phyloP scores from a whole-genome alignment of 805 yeast species.

The Komagataella pastoris region DNA sequence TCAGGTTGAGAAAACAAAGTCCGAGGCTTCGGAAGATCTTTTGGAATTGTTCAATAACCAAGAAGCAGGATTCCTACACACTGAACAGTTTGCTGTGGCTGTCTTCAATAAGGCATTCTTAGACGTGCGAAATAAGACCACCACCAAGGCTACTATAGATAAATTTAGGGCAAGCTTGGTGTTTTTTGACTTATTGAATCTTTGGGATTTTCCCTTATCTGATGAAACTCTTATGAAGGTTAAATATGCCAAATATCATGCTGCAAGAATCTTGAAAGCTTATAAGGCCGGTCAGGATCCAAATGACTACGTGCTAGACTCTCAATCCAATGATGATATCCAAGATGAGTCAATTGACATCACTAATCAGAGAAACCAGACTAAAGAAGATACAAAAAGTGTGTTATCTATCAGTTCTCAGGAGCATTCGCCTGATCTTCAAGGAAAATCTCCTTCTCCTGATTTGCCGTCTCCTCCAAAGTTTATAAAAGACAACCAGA shows the following conservation, averaged over 20 bases:
- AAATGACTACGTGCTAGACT: slow-evolving; percentile 20
- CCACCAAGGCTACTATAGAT: slow-evolving; percentile 31
- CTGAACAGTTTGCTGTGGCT: slow-evolving; percentile 41
- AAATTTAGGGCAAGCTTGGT: slow-evolving; percentile 40
- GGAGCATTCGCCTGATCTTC: background rate
- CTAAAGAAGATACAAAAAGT: background rate
- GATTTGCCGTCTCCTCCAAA: slow-evolving; percentile 1
- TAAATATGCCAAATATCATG: slow-evolving; percentile 52
- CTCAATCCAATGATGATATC: background rate
- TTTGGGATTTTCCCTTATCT: slow-evolving; percentile 24
- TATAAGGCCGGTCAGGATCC: slow-evolving; percentile 40
- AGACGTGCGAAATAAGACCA: slow-evolving; percentile 30
- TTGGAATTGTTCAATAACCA: slow-evolving; percentile 44
- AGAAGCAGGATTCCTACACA: slow-evolving; percentile 39
- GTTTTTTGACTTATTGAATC: slow-evolving; percentile 34
- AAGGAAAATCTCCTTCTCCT: slow-evolving; percentile 5
- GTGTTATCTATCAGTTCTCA: background rate
- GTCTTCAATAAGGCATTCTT: slow-evolving; percentile 40
- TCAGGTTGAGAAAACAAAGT: slow-evolving; percentile 49
- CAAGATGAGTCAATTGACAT: background rate
- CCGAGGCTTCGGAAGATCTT: slow-evolving; percentile 21
- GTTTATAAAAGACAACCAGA: background rate
- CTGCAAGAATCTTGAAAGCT: slow-evolving; percentile 40
- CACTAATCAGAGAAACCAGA: background rate
- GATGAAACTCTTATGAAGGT: slow-evolving; percentile 21